Percentiles rank a stretch among this genome's conserved stretches.
These are phyloP conservation scores for Pouteria glomerata DNA, from an alignment of 148 eudicot genomes.

Conservation along the genomic window DNA sequence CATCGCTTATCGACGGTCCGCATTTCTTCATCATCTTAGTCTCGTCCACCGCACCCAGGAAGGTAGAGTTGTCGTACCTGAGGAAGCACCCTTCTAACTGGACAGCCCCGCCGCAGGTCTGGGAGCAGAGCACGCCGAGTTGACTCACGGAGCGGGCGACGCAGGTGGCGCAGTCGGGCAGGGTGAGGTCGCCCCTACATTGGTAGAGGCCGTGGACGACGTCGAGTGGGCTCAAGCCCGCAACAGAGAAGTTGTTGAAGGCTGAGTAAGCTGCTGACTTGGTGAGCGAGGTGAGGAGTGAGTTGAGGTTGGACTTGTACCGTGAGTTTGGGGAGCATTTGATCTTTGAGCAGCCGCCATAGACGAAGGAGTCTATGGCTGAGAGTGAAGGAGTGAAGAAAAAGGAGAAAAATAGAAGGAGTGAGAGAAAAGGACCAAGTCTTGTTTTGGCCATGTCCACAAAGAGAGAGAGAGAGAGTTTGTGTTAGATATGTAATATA, in stretches of 20 bases:
- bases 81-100: conserved; percentile 51
- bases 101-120: conserved; percentile 31
- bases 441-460: too few relatives aligned
- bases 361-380: conserved; percentile 32
- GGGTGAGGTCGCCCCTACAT: conserved; percentile 55
- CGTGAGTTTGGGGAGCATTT: conserved; percentile 36
- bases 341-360: conserved; percentile 48
- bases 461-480: too few relatives aligned
- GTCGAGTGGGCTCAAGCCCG: conserved; percentile 28
- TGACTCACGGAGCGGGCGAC: conserved; percentile 30
- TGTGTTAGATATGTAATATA: too few relatives aligned
- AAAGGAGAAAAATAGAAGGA: too few relatives aligned
- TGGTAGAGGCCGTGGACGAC: conserved; percentile 53
- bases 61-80: conserved; percentile 43
- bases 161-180: conserved; percentile 52
- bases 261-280: conserved; percentile 57
- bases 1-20: conserved; percentile 27
- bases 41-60: conserved; percentile 49
- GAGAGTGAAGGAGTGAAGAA: neutral
- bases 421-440: too few relatives aligned
- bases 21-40: conserved; percentile 39
- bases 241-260: conserved; percentile 42
- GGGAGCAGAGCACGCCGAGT: conserved; percentile 32
- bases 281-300: conserved; percentile 46
- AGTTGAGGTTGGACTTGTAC: conserved; percentile 42